phyloP scores from a whole-genome alignment of 306 rosid species.

The Vigna reflexopilosa region DNA sequence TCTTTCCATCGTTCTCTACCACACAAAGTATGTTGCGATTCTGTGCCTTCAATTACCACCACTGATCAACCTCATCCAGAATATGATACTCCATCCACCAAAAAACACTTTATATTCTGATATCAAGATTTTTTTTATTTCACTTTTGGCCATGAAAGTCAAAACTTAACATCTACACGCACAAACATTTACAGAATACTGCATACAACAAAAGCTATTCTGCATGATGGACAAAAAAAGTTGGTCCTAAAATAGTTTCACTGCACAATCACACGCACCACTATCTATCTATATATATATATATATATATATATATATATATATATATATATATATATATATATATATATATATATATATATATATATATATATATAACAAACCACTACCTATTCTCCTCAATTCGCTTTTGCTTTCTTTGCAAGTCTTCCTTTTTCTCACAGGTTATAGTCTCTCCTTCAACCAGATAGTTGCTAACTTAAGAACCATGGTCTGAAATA shows the following conservation, averaged over 20 bases:
- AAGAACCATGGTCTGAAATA: neutral
- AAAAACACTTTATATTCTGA: slow-evolving; percentile 43
- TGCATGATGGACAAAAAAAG: neutral
- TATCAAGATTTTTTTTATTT: neutral
- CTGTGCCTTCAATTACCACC: slow-evolving; percentile 6
- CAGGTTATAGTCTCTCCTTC: slow-evolving; percentile 38
- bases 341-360: too few species aligned
- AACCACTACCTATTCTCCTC: slow-evolving; percentile 2
- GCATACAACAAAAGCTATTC: neutral
- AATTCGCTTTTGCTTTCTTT: slow-evolving; percentile 28
- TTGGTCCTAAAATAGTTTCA: neutral
- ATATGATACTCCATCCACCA: slow-evolving; percentile 46
- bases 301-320: too few species aligned
- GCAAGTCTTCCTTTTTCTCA: slow-evolving; percentile 21
- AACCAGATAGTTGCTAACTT: neutral
- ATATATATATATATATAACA: slow-evolving; percentile 31
- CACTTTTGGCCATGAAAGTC: neutral
- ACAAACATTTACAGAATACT: neutral
- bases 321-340: too few species aligned
- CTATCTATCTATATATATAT: too few species aligned
- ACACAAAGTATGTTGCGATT: slow-evolving; percentile 17
- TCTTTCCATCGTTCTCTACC: slow-evolving; percentile 33
- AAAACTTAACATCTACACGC: neutral
- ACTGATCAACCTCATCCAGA: slow-evolving; percentile 32
- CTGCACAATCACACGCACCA: neutral